Base-by-base conservation (phyloP, 2,329 filamentous ascomycete genomes). In the Zasmidium angulare region DNA sequence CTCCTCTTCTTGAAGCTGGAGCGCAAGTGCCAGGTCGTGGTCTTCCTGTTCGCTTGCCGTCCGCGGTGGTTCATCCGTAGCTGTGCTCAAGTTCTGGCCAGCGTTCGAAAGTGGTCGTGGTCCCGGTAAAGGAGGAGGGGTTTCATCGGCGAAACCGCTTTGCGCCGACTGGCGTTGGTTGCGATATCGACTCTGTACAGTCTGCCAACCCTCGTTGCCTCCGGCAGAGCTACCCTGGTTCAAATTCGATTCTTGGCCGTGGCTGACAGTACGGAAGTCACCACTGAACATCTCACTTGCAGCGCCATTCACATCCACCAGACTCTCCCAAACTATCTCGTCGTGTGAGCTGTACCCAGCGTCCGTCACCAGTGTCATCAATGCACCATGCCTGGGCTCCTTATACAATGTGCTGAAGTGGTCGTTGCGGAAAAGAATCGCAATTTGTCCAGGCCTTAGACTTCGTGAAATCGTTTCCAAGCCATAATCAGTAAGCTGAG, bases 371-470 rank as follows among this genome's bases (percentile, higher is more conserved):
- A 99, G 79, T 0, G 90, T 91, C 63, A 93, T 84, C 1, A 98
- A 81, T 65, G 90, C 84, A 46, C 86, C 81, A 0, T 88, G 91
- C 48, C 87, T 79, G 0, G 93, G 91, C 68, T 98, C 91, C 61
- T 93, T 91, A 75, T 96, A 96, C 0, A 99, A 75, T 0, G 93
- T 98, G 46, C 91, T 92, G 71, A 99, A 99, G 73, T 99, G 95
- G 71, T 99, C 93, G 69, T 99, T 99, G 23, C 95, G 86, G 78
- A 99, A 99, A 1, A 99, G 77, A 52, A 99, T 98, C 0, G 91
- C 91, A 62, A 97, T 85, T 1, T 89, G 86, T 1, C 92, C 93
- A 1, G 91, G 88, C 12, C 83, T 78, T 58, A 97, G 82, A 4
- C 84, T 86, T 53, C 85, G 84, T 0, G 82, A 83, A 43, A 98